A percentile compares a stretch with the other conserved stretches of the same genome.
Evolutionary conservation across 1,284 basidiomycete species (phyloP).

Genomic region (Somion occarium): DNA sequence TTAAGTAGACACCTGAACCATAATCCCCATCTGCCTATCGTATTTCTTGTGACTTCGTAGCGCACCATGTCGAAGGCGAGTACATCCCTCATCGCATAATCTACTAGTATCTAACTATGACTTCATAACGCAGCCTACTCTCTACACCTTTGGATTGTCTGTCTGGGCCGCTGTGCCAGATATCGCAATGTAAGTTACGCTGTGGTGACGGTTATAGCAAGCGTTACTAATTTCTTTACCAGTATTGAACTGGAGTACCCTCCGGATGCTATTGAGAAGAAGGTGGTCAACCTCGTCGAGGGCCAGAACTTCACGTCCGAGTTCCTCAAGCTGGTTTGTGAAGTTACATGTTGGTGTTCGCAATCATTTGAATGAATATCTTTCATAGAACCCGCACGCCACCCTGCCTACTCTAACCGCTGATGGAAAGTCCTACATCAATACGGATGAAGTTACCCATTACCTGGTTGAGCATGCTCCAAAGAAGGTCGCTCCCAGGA

Average conservation of each 20-base stretch:
- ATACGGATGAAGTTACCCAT: conserved; percentile 42
- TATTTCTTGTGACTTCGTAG: no score
- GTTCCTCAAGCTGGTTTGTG: conserved; percentile 50
- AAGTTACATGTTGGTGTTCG: conserved; percentile 12
- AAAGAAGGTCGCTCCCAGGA: conserved; percentile 32
- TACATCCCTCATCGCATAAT: not conserved
- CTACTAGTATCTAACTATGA: not conserved
- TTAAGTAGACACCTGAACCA: no score
- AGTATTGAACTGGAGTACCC: conserved; percentile 41
- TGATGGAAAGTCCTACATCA: conserved; percentile 40
- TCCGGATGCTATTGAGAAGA: conserved; percentile 30
- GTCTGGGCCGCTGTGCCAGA: conserved; percentile 47
- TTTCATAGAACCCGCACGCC: conserved; percentile 43
- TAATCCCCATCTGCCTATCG: no score
- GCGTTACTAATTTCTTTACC: not conserved
- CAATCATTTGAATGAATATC: not conserved
- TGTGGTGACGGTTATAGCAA: not conserved
- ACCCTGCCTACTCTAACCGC: conserved; percentile 50
- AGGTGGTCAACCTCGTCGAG: conserved; percentile 39
- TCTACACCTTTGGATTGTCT: conserved; percentile 42
- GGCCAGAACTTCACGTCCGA: conserved; percentile 62
- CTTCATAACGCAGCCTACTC: conserved; percentile 24
- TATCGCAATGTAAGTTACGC: conserved; percentile 40
- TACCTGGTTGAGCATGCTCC: conserved; percentile 44
- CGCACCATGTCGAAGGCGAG: conserved; percentile 16